These are phyloP conservation scores for Celoporthe dispersa DNA, from an alignment of 2,329 filamentous ascomycete species.

Conservation along the genomic window DNA sequence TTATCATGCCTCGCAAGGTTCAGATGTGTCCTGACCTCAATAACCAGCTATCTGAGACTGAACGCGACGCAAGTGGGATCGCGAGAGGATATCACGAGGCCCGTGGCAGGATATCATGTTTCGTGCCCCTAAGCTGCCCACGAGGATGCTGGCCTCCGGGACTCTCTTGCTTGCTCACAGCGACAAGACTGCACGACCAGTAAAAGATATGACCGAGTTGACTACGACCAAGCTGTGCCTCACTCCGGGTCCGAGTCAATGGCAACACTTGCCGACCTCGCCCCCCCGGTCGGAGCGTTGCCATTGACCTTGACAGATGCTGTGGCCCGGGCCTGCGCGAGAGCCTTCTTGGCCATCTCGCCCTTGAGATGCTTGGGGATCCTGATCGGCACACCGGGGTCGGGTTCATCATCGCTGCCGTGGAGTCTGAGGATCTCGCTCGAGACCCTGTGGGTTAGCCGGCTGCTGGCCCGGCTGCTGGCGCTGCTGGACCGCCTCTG, in stretches of 20 bases:
- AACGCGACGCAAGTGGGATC: background rate
- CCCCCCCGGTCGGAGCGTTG: background rate
- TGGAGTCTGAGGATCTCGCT: slow-evolving; percentile 20
- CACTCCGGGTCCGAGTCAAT: slow-evolving; percentile 23
- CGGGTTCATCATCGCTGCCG: background rate
- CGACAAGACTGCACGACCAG: background rate
- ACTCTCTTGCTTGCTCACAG: background rate
- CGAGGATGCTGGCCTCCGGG: background rate
- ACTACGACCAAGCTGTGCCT: background rate
- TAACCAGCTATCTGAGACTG: background rate
- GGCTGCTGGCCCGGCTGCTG: slow-evolving; percentile 21
- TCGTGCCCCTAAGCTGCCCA: background rate
- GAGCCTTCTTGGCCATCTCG: slow-evolving; percentile 16
- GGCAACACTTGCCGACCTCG: slow-evolving; percentile 18
- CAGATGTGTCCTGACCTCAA: background rate
- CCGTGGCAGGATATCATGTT: background rate
- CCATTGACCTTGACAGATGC: slow-evolving; percentile 9
- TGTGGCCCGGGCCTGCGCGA: slow-evolving; percentile 2
- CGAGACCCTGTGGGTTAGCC: slow-evolving; percentile 14
- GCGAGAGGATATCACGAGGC: background rate
- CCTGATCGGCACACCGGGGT: slow-evolving; percentile 2
- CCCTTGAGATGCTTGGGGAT: slow-evolving; percentile 25
- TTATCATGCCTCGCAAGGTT: background rate
- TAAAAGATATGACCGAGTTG: background rate
- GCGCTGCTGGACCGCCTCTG: slow-evolving; percentile 24